Conservation (phyloP, 371 early-diverging fungal species). For the Mortierella sp. region DNA sequence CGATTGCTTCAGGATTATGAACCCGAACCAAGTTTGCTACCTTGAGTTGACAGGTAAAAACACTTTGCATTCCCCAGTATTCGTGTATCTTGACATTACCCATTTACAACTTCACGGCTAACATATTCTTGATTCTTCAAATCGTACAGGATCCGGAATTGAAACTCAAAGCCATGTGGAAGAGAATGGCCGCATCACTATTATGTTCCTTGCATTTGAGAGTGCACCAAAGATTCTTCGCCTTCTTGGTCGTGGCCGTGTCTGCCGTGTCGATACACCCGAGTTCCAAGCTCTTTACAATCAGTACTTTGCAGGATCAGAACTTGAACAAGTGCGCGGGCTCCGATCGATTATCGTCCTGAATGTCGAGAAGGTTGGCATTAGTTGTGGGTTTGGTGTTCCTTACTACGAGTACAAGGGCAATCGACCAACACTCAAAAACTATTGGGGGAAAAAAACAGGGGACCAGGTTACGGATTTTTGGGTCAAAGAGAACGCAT, state of each 20-base stretch:
- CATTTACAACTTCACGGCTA: too few relatives aligned
- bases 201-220: constrained; percentile 68
- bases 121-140: too few relatives aligned
- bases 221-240: constrained; percentile 62
- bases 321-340: constrained; percentile 34
- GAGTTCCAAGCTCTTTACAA: constrained; percentile 51
- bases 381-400: constrained; percentile 65
- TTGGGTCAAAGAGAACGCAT: constrained; percentile 34
- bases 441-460: constrained; percentile 39
- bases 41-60: constrained; percentile 62
- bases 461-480: constrained; percentile 31
- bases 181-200: constrained; percentile 64
- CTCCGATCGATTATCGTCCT: constrained; percentile 61
- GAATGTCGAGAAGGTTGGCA: constrained; percentile 58
- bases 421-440: constrained; percentile 56
- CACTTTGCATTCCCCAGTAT: neutral
- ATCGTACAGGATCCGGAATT: constrained; percentile 56
- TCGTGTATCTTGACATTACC: too few relatives aligned
- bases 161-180: constrained; percentile 65
- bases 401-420: constrained; percentile 62
- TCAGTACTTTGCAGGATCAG: constrained; percentile 44
- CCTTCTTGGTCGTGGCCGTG: constrained; percentile 58
- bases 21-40: constrained; percentile 55
- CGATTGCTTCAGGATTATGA: constrained; percentile 57
- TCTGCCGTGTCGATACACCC: constrained; percentile 48